Base-by-base conservation (phyloP, 805 yeast species). In the Candida qinlingensis region DNA sequence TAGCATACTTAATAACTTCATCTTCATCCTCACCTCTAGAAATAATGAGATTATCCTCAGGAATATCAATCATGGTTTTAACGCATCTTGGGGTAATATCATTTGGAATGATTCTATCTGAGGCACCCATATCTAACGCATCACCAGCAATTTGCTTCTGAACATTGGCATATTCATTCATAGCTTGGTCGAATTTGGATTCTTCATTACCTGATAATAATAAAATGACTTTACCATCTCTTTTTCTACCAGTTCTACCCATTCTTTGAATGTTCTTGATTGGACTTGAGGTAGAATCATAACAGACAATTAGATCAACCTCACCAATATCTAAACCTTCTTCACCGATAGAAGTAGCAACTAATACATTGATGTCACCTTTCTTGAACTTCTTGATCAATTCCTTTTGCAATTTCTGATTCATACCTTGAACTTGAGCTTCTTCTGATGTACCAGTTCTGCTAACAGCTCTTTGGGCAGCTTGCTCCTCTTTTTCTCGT, bases 251-350 rank as follows among this genome's bases (percentile, higher is more conserved):
- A 0, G 99, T 94, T 69, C 99, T 80, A 29, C 99, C 99, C 95
- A 94, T 89, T 57, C 99, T 72, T 64, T 94, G 99, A 38, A 94
- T 77, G 57, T 87, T 90, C 50, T 95, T 87, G 49, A 94, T 92
- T 0, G 98, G 97, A 41, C 96, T 88, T 30, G 90, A 76, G 0
- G 97, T 90, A 0, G 96, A 87, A 60, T 94, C 99, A 66, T 81
- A 94, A 62, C 97, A 91, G 7, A 94, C 75, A 56, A 94, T 92
- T 58, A 94, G 64, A 65, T 94, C 99, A 46, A 94, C 99, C 63
- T 95, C 97, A 33, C 99, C 99, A 55, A 94, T 95, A 71, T 94
- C 99, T 54, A 94, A 74, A 41, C 99, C 99, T 72, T 94, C 99
- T 64, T 94, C 99, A 42, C 98, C 99, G 61, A 94, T 92, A 0